Base-by-base conservation (phyloP, 768 basidiomycete species). In the Butyriboletus loyo region DNA sequence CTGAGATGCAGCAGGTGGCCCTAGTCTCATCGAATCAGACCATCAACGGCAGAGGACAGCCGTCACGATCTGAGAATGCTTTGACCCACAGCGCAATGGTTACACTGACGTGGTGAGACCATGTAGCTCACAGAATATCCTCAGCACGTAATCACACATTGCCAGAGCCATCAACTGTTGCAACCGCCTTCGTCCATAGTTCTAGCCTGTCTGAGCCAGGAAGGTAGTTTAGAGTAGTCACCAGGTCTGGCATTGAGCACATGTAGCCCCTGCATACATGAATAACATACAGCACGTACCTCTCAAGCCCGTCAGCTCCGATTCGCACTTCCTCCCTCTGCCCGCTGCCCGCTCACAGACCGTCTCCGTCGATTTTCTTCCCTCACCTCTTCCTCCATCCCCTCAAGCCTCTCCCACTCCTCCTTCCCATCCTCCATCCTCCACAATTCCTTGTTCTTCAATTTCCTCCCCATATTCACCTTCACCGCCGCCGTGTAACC, bases 401-500 rank as follows among this genome's bases (percentile, higher is more conserved):
- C 44, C 22, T 70, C 69, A 30, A 76, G 45, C 40, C 40, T 56
- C 40, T 56, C 61, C 52, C 51, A 46, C 7, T 68, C 64, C 34
- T 60, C 58, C 44, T 46, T 56, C 5, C 72, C 75, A 19, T 57
- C 52, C 41, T 76, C 77, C 11, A 54, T 61, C 58, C 54, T 68
- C 73, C 72, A 74, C 36, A 55, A 53, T 17, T 71, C 63, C 2
- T 62, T 57, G 37, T 72, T 62, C 35, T 62, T 64, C 57, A 86
- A 56, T 64, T 74, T 81, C 48, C 75, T 76, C 3, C 87, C 84
- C 53, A 80, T 64, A 52, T 62, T 68, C 52, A 70, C 70, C 72
- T 91, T 92, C 45, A 85, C 73, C 62, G 68, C 60, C n/a, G 80
- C 89, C 2, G 83, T 77, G 65, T 89, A 91, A 14, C 90, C 90